phyloP scores from a whole-genome alignment of 2,329 filamentous ascomycete species.

The Sporothrix humicola region DNA sequence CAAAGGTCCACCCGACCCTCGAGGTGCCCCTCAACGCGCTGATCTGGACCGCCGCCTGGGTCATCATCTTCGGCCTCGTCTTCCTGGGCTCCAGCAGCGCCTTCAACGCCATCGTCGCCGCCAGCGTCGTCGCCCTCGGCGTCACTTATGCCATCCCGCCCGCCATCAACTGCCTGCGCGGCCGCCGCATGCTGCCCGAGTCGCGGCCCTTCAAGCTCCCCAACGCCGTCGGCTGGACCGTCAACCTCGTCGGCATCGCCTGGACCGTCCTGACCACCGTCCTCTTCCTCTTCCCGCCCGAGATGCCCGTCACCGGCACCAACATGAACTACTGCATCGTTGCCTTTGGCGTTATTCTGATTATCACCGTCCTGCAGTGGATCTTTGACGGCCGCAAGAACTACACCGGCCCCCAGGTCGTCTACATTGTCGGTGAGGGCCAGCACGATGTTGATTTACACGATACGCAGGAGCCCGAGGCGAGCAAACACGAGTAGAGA shows the following conservation, averaged over 20 bases:
- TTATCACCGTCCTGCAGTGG: conserved; percentile 54
- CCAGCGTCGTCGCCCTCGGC: conserved; percentile 61
- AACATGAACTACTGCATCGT: conserved; percentile 70
- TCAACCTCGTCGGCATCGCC: conserved; percentile 57
- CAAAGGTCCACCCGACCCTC: conserved; percentile 64
- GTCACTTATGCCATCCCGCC: conserved; percentile 78
- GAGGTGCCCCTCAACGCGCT: conserved; percentile 71
- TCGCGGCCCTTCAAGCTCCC: conserved; percentile 47
- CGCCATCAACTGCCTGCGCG: conserved; percentile 69
- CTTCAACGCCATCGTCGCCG: conserved; percentile 57
- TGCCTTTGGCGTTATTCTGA: conserved; percentile 55
- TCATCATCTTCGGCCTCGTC: conserved; percentile 56
- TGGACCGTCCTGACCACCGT: conserved; percentile 75
- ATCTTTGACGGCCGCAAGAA: conserved; percentile 57
- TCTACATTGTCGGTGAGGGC: conserved; percentile 22
- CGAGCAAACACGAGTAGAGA: neutral
- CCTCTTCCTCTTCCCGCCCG: conserved; percentile 75
- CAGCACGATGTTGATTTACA: conserved; percentile 2
- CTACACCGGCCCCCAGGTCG: conserved; percentile 49
- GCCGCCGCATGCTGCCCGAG: conserved; percentile 68
- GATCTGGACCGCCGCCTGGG: conserved; percentile 60
- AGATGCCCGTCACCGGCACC: conserved; percentile 64
- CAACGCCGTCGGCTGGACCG: conserved; percentile 47
- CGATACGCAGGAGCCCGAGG: neutral
- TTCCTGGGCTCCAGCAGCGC: conserved; percentile 70